phyloP scores from a whole-genome alignment of 805 yeast species.

The Kluyveromyces dobzhanskii region DNA sequence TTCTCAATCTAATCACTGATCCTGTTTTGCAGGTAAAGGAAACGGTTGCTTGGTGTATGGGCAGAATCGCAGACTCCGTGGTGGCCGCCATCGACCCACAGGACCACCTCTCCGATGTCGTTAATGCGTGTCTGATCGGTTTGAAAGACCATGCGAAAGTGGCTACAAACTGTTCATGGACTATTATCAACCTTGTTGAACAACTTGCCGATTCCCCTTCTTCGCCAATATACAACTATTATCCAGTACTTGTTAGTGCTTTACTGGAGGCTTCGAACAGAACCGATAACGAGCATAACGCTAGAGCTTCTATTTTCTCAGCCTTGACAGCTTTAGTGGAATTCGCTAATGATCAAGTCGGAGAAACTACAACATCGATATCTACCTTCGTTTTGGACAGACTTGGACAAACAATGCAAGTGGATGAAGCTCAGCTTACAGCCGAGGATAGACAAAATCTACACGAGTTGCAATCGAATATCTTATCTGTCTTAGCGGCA shows the following conservation, averaged over 20 bases:
- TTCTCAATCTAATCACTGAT: constrained; percentile 67
- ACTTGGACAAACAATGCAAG: constrained; percentile 57
- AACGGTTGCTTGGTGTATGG: constrained; percentile 97
- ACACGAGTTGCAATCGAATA: constrained; percentile 82
- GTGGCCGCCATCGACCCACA: constrained; percentile 65
- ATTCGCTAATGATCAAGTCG: constrained; percentile 61
- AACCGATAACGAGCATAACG: constrained; percentile 73
- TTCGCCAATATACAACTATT: constrained; percentile 67
- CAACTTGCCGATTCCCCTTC: constrained; percentile 48
- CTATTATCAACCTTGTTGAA: constrained; percentile 84
- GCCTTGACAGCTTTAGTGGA: constrained; percentile 78
- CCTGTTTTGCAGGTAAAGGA: constrained; percentile 80
- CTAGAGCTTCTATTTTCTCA: constrained; percentile 95
- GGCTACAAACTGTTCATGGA: constrained; percentile 96
- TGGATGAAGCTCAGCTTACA: constrained; percentile 50
- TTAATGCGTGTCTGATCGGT: constrained; percentile 72
- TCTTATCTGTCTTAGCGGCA: constrained; percentile 69
- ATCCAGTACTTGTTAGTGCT: constrained; percentile 58
- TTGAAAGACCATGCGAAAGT: constrained; percentile 87
- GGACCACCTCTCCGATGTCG: constrained; percentile 57
- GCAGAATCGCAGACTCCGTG: constrained; percentile 85
- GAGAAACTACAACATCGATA: constrained; percentile 59
- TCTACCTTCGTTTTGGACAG: constrained; percentile 69
- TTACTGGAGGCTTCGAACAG: constrained; percentile 62
- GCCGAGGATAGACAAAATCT: constrained; percentile 69